A percentile compares a stretch with the other conserved stretches of the same genome.
Conservation (phyloP, 805 yeast species). For the Spathaspora hagerdaliae region DNA sequence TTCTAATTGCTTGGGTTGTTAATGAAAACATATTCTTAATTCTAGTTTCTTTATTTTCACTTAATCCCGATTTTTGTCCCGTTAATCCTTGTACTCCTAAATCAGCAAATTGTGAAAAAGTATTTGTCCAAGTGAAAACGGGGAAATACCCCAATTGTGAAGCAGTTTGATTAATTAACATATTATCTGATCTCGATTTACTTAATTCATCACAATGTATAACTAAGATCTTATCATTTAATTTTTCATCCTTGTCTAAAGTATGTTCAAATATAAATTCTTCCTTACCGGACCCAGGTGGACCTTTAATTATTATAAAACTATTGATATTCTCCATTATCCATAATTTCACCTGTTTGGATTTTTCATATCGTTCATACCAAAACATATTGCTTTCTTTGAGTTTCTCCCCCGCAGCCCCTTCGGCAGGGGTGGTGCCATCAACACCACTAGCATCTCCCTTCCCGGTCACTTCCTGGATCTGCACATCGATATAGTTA, state of each 20-base stretch:
- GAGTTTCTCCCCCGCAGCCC: not conserved
- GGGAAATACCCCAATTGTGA: conserved; percentile 87
- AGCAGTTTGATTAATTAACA: conserved; percentile 65
- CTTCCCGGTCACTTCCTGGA: conserved; percentile 5
- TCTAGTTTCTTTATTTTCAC: conserved; percentile 79
- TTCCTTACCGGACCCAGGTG: conserved; percentile 91
- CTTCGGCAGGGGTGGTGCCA: conserved; percentile 10
- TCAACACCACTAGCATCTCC: conserved; percentile 22
- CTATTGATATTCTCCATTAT: conserved; percentile 86
- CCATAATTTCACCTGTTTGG: conserved; percentile 72
- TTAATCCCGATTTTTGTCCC: conserved; percentile 89
- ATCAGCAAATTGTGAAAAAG: conserved; percentile 74
- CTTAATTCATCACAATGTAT: conserved; percentile 77
- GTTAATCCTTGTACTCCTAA: conserved; percentile 84
- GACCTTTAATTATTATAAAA: conserved; percentile 86
- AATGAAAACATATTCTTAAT: conserved; percentile 75
- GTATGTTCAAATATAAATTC: conserved; percentile 71
- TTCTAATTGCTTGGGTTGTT: conserved; percentile 69
- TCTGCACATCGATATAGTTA: conserved; percentile 30
- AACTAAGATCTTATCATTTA: conserved; percentile 48
- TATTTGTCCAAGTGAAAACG: conserved; percentile 87
- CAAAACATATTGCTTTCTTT: conserved; percentile 43
- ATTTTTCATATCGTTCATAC: conserved; percentile 67
- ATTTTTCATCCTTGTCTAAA: conserved; percentile 46
- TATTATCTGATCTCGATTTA: conserved; percentile 71